A percentile compares a stretch with the other conserved stretches of the same genome.
phyloP scores from a whole-genome alignment of 257 asterid genomes.

The Solanum arcanum region DNA sequence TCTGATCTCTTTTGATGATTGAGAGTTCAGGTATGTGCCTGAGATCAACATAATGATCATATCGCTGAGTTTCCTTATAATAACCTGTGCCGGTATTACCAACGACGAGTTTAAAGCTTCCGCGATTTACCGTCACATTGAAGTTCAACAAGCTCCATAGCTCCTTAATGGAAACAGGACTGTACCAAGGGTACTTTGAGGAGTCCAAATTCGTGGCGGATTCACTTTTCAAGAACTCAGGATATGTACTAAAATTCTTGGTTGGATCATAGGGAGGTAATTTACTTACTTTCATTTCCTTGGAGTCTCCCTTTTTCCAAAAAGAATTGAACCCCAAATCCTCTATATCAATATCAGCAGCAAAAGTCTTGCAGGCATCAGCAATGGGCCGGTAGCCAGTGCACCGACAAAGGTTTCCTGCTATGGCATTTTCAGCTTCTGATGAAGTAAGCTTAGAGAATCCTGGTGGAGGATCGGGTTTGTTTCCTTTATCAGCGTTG shows the following conservation, averaged over 20 bases:
- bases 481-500: conserved; percentile 31
- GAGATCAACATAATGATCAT: conserved; percentile 42
- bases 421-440: conserved; percentile 54
- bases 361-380: conserved; percentile 64
- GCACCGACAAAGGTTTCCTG: conserved; percentile 67
- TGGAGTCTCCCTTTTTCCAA: conserved; percentile 37
- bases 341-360: conserved; percentile 60
- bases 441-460: conserved; percentile 51
- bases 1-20: conserved; percentile 15
- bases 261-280: conserved; percentile 36
- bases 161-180: conserved; percentile 42
- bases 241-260: conserved; percentile 14
- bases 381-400: conserved; percentile 75
- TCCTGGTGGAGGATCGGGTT: conserved; percentile 31
- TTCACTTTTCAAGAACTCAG: conserved; percentile 22
- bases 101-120: conserved; percentile 33
- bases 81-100: conserved; percentile 67
- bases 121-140: conserved; percentile 9
- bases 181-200: conserved; percentile 40
- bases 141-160: conserved; percentile 32
- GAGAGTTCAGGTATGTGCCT: conserved; percentile 50
- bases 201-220: conserved; percentile 21
- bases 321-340: conserved; percentile 63
- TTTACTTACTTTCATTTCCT: conserved; percentile 13
- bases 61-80: conserved; percentile 34